These are phyloP conservation scores for Teratosphaeria epicoccoides DNA, from an alignment of 2,329 filamentous ascomycete genomes.

Conservation along the genomic window DNA sequence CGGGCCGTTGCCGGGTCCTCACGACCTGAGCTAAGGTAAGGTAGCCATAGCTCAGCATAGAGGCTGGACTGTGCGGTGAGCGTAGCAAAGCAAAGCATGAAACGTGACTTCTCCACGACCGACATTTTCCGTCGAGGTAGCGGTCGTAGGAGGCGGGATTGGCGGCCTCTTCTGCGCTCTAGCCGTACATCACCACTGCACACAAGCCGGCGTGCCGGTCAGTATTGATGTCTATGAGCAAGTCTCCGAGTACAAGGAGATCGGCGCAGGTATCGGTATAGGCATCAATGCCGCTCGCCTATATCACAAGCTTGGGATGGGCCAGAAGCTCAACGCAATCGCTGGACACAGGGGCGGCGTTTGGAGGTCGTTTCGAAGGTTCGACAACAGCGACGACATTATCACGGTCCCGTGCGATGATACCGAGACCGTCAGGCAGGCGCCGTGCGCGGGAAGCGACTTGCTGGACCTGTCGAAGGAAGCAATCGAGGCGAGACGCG, in stretches of 20 bases:
- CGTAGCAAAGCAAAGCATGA: not conserved
- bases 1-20: too few species aligned
- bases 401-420: constrained; percentile 21
- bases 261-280: constrained; percentile 28
- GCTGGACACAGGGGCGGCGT: constrained; percentile 23
- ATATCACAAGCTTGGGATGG: constrained; percentile 26
- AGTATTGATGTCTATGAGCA: constrained; percentile 29
- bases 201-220: constrained; percentile 4
- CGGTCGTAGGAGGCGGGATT: constrained; percentile 32
- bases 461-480: constrained; percentile 19
- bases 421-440: constrained; percentile 12
- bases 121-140: constrained; percentile 18
- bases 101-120: not conserved
- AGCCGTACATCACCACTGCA: constrained; percentile 28
- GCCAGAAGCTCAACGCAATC: constrained; percentile 20
- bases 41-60: too few species aligned
- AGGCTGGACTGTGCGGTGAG: too few species aligned
- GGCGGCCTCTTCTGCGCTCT: constrained; percentile 30
- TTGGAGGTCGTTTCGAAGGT: constrained; percentile 29
- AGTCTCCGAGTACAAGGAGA: constrained; percentile 26
- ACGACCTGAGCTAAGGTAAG: too few species aligned
- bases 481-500: constrained; percentile 12
- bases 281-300: constrained; percentile 28
- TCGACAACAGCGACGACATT: constrained; percentile 26
- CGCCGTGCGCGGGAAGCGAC: constrained; percentile 17